Conservation (phyloP, 1,284 basidiomycete genomes). For the Baeospora myosura region DNA sequence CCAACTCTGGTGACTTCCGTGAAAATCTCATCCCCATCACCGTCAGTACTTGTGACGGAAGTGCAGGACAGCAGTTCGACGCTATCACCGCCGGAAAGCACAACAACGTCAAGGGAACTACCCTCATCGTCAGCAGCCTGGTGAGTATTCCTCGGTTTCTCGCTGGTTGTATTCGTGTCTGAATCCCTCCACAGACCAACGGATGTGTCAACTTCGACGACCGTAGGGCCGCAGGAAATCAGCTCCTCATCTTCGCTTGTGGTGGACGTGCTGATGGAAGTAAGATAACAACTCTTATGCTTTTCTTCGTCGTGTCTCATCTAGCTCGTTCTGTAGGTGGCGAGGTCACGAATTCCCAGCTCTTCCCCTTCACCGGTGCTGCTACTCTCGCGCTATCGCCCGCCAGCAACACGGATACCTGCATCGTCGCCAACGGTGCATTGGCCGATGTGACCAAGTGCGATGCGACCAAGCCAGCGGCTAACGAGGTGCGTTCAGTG, state of each 20-base stretch:
- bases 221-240: conserved; percentile 17
- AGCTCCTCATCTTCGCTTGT: conserved; percentile 20
- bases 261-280: conserved; percentile 20
- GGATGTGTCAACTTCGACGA: conserved; percentile 19
- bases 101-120: conserved; percentile 10
- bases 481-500: too few species aligned
- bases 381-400: too few species aligned
- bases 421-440: too few species aligned
- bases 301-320: neutral
- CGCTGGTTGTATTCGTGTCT: neutral
- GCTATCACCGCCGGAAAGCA: conserved; percentile 14
- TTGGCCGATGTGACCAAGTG: too few species aligned
- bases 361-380: conserved; percentile 19
- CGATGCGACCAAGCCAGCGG: too few species aligned
- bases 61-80: conserved; percentile 13
- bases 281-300: conserved; percentile 3
- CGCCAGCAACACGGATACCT: too few species aligned
- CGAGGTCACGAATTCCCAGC: conserved; percentile 16
- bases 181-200: conserved; percentile 7
- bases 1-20: conserved; percentile 13
- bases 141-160: conserved; percentile 6
- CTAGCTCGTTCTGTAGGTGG: conserved; percentile 10
- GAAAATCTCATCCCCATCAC: conserved; percentile 15
- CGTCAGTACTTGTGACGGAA: conserved; percentile 12
- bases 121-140: conserved; percentile 14